phyloP scores from a whole-genome alignment of 164 flowering plant species.

The Santalum album region DNA sequence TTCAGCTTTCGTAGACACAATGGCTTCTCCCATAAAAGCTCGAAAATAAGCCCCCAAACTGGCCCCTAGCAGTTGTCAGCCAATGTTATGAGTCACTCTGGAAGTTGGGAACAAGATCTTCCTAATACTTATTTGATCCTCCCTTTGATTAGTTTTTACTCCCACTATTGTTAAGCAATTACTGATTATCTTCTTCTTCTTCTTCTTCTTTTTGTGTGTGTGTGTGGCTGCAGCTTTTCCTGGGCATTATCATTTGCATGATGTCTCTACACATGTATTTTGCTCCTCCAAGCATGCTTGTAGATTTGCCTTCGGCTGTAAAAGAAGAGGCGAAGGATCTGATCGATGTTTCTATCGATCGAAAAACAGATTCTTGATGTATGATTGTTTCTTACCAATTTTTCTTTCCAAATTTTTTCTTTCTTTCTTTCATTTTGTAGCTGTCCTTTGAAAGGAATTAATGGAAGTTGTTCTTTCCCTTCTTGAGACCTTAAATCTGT shows the following conservation, averaged over 20 bases:
- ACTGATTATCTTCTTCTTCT: too few species aligned
- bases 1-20: too few species aligned
- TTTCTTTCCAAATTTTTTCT: too few species aligned
- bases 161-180: too few species aligned
- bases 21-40: too few species aligned
- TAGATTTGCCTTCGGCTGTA: constrained; percentile 44
- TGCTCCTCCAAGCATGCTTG: constrained; percentile 71
- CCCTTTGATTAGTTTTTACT: too few species aligned
- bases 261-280: constrained; percentile 95
- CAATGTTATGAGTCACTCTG: too few species aligned
- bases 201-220: neutral
- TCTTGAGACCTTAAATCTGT: neutral
- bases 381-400: neutral
- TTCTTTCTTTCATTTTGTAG: neutral
- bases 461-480: neutral
- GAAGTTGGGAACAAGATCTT: too few species aligned
- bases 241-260: constrained; percentile 89
- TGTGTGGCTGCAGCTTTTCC: constrained; percentile 64
- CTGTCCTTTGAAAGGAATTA: neutral
- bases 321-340: constrained; percentile 34
- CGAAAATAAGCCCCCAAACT: too few species aligned
- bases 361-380: constrained; percentile 32
- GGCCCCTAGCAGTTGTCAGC: too few species aligned
- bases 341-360: constrained; percentile 39
- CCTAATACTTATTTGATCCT: too few species aligned